Evolutionary conservation across 257 asterid species (phyloP), one percentile per base, ranked within the genome.

Genomic region (Solanum rostratum): DNA sequence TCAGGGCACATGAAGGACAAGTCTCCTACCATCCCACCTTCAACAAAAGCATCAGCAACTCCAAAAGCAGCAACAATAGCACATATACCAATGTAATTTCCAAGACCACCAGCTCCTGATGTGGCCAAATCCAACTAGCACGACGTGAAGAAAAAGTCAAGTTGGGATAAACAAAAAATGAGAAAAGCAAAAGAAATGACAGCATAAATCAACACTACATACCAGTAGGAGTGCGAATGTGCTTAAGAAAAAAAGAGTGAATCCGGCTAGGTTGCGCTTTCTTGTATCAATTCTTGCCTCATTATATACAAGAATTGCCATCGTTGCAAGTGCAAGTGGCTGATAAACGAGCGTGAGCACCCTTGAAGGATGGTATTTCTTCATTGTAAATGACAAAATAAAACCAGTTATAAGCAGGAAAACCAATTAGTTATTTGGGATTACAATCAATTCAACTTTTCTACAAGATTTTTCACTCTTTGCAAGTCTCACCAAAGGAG

Each of bases 341-440:
- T 87, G 92, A 85, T 90, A 88, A 55, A 88, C 86, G 22, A 90
- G 89, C 41, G 92, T 86, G 18, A 90, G 88, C 12, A 90, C 92
- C 85, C 91, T 87, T 45, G 90, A 30, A 43, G 92, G 92, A 90
- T 88, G 91, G 84, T 90, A 90, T 19, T 33, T 15, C 90, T 90
- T 63, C 88, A 68, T 76, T 76, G 45, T 49, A 49, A 62, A 76
- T 49, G 45, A 76, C 45, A 76, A 76, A 85, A 10, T 10, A 52
- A 53, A 65, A 46, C 33, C 2, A 24, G 63, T 62, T 49, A 9
- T 20, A 57, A 76, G 45, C 27, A 76, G 62, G 49, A 24, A 18
- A 7, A 46, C 60, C 24, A 22, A 74, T 3, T 12, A 46, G 81
- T 46, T 16, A 74, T 7, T 24, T n/a, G 57, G 8, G 57, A 45